Conservation (phyloP, 768 basidiomycete species). For the Psilocybe tampanensis region DNA sequence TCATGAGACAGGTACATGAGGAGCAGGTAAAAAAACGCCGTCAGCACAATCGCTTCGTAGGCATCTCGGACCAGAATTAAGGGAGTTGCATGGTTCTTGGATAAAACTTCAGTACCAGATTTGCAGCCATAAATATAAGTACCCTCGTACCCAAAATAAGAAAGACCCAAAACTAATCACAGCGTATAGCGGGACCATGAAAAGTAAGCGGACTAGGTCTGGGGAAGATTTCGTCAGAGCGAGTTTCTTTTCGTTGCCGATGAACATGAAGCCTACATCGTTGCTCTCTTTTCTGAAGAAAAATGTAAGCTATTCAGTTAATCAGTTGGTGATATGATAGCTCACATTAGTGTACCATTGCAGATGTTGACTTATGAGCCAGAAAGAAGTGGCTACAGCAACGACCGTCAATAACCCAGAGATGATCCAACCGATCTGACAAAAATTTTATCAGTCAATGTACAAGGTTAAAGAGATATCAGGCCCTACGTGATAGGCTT, state of each 20-base stretch:
- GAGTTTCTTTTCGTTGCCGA: no score
- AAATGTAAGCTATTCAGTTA: neutral
- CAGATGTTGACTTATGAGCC: conserved; percentile 77
- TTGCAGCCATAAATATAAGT: conserved; percentile 9
- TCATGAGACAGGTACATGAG: conserved; percentile 70
- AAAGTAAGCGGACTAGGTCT: conserved; percentile 75
- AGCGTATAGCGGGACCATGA: conserved; percentile 81
- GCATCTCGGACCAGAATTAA: conserved; percentile 70
- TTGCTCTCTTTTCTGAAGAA: conserved; percentile 63
- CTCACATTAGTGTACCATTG: conserved; percentile 72
- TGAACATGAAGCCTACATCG: conserved; percentile 45
- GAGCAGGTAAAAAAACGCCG: conserved; percentile 79
- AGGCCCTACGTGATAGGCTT: conserved; percentile 57
- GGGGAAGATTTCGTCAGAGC: neutral
- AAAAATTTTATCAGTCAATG: neutral
- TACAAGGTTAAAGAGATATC: neutral
- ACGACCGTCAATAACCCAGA: conserved; percentile 59
- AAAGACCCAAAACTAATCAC: conserved; percentile 68
- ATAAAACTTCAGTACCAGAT: neutral
- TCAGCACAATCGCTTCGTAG: conserved; percentile 77
- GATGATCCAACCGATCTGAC: conserved; percentile 71
- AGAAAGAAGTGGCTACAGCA: conserved; percentile 60
- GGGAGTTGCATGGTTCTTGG: conserved; percentile 66
- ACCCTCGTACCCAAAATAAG: conserved; percentile 61
- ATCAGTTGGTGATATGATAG: conserved; percentile 2